Percentiles rank a stretch among this genome's conserved stretches.
Conservation (phyloP, 345 rosid species). For the Lagerstroemia speciosa region DNA sequence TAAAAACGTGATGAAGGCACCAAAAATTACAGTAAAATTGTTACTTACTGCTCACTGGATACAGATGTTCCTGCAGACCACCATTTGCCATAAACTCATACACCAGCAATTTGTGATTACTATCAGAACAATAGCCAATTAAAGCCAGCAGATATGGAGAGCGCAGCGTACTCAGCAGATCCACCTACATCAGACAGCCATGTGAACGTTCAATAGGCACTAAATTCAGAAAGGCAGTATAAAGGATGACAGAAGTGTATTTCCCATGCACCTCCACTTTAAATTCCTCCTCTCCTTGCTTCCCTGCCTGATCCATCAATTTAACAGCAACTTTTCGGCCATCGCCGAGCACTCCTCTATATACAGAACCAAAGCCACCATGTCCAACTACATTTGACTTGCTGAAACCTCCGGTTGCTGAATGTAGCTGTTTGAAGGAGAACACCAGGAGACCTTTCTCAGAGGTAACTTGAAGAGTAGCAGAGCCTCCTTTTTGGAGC, state of each 20-base stretch:
- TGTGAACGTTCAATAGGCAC: not conserved
- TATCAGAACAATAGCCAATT: slow-evolving; percentile 73
- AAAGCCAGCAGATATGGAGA: slow-evolving; percentile 68
- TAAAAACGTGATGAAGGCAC: not conserved
- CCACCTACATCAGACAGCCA: slow-evolving; percentile 38
- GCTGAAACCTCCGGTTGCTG: slow-evolving; percentile 82
- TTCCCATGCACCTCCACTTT: slow-evolving; percentile 65
- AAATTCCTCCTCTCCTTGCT: slow-evolving; percentile 92
- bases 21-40: not conserved
- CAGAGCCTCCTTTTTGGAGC: slow-evolving; percentile 31
- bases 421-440: slow-evolving; percentile 77
- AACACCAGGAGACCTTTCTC: slow-evolving; percentile 62
- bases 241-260: not conserved
- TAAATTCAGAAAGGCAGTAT: not conserved
- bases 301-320: slow-evolving; percentile 78
- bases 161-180: slow-evolving; percentile 60
- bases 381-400: slow-evolving; percentile 90
- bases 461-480: slow-evolving; percentile 23
- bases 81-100: slow-evolving; percentile 87
- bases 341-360: slow-evolving; percentile 52
- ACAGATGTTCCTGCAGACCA: slow-evolving; percentile 76
- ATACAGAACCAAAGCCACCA: slow-evolving; percentile 76
- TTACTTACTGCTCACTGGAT: slow-evolving; percentile 54
- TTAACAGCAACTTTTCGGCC: slow-evolving; percentile 72
- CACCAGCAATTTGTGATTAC: slow-evolving; percentile 51